These are phyloP conservation scores for Podaxis rugospora DNA, from an alignment of 768 basidiomycete species.

Conservation along the genomic window DNA sequence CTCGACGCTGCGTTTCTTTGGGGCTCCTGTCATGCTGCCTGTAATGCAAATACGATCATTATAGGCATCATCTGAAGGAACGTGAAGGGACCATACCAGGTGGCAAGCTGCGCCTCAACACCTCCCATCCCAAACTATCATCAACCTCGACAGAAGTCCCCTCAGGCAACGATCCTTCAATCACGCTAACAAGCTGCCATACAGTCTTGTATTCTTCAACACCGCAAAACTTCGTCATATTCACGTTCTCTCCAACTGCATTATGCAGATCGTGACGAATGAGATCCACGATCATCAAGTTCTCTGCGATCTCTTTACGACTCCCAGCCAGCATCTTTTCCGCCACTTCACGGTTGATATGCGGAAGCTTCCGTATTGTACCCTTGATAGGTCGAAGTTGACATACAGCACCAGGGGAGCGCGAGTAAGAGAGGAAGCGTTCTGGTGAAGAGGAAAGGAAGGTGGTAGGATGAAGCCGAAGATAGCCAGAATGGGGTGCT, in stretches of 20 bases:
- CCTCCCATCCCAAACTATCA: constrained; percentile 69
- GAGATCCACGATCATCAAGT: constrained; percentile 97
- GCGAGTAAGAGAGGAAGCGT: constrained; percentile 80
- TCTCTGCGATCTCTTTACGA: constrained; percentile 91
- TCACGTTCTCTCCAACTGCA: constrained; percentile 76
- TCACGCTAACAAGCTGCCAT: constrained; percentile 93
- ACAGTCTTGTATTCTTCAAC: constrained; percentile 94
- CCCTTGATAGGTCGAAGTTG: constrained; percentile 96
- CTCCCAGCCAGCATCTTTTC: constrained; percentile 59
- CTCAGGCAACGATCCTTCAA: constrained; percentile 59
- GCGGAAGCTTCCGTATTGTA: constrained; percentile 70
- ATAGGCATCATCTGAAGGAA: not conserved
- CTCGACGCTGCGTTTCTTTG: constrained; percentile 91
- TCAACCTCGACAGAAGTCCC: constrained; percentile 31
- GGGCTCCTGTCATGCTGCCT: constrained; percentile 98
- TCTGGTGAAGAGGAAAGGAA: constrained; percentile 89
- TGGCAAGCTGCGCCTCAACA: constrained; percentile 74
- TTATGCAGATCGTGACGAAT: constrained; percentile 90
- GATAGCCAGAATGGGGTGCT: constrained; percentile 82
- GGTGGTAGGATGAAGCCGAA: constrained; percentile 72
- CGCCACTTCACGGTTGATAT: constrained; percentile 60
- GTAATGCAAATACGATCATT: not conserved
- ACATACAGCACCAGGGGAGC: constrained; percentile 57
- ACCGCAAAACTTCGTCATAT: constrained; percentile 78
- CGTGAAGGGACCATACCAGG: constrained; percentile 52